Evolutionary conservation across 257 asterid species (phyloP).

Genomic region (Henckelia pumila): DNA sequence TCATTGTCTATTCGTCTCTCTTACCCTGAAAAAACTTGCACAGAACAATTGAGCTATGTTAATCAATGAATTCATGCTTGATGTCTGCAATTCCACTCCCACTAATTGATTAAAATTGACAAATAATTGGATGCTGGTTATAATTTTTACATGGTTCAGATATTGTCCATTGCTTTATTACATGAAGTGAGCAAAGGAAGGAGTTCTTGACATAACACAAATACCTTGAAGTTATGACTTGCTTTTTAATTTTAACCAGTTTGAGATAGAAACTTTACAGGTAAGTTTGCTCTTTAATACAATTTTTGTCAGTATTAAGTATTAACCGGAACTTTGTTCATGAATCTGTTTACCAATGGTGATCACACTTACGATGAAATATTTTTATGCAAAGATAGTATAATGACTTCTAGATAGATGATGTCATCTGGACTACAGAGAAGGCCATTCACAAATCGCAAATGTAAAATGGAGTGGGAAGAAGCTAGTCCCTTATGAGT

Average conservation of each 20-base stretch:
- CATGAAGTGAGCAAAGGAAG: conserved; percentile 79
- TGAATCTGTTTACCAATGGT: neutral
- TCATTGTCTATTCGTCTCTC: neutral
- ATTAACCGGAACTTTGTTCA: neutral
- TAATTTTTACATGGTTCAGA: conserved; percentile 42
- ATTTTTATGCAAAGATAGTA: conserved; percentile 27
- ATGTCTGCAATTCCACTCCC: neutral
- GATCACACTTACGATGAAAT: conserved; percentile 18
- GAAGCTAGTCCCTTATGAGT: conserved; percentile 48
- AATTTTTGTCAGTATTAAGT: conserved; percentile 1
- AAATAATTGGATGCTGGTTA: conserved; percentile 13
- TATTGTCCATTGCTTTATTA: conserved; percentile 59
- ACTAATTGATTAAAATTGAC: neutral
- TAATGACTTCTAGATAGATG: conserved; percentile 66
- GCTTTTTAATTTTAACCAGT: conserved; percentile 55
- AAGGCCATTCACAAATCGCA: conserved; percentile 55
- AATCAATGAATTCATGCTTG: neutral
- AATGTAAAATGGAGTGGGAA: conserved; percentile 66
- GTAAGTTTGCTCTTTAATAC: conserved; percentile 38
- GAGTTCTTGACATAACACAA: conserved; percentile 71
- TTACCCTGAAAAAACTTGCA: neutral
- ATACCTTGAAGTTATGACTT: conserved; percentile 72
- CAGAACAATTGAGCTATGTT: neutral
- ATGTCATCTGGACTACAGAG: conserved; percentile 86
- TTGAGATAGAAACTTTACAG: conserved; percentile 83